These are phyloP conservation scores for Hymenoscyphus occultus DNA, from an alignment of 2,329 filamentous ascomycete species.

Conservation along the genomic window DNA sequence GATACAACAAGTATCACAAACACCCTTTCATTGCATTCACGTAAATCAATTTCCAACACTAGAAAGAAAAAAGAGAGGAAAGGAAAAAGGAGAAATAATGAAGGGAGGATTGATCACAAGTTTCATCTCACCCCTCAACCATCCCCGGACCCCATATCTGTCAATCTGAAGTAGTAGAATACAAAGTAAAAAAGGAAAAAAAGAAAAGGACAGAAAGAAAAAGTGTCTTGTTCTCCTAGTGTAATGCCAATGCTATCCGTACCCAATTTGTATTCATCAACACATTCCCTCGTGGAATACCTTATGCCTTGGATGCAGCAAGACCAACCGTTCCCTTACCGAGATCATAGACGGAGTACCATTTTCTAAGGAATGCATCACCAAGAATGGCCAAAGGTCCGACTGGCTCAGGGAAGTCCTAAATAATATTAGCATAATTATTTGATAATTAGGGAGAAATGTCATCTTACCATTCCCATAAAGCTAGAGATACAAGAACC, in stretches of 20 bases:
- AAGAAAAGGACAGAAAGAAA: background rate
- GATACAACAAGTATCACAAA: too few relatives aligned
- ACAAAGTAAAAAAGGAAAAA: background rate
- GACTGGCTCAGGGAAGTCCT: slow-evolving; percentile 73
- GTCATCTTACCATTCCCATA: slow-evolving; percentile 76
- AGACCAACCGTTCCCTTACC: slow-evolving; percentile 86
- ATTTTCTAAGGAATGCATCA: slow-evolving; percentile 79
- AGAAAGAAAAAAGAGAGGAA: too few relatives aligned
- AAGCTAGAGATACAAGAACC: slow-evolving; percentile 97
- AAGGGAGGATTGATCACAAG: too few relatives aligned
- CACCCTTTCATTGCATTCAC: too few relatives aligned
- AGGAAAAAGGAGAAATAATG: too few relatives aligned
- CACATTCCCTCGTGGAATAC: slow-evolving; percentile 2
- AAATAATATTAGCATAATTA: slow-evolving; percentile 73
- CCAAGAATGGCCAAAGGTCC: slow-evolving; percentile 94
- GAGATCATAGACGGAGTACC: slow-evolving; percentile 96
- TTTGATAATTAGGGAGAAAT: slow-evolving; percentile 42
- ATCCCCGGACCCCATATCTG: too few relatives aligned
- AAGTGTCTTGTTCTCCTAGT: background rate
- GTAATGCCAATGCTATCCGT: slow-evolving; percentile 11
- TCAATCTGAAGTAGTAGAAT: too few relatives aligned
- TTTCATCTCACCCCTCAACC: too few relatives aligned
- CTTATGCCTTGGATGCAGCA: slow-evolving; percentile 66
- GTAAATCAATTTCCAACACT: too few relatives aligned
- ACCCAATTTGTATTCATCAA: slow-evolving; percentile 18